Evolutionary conservation across 495 filamentous ascomycete species (phyloP).

Genomic region (Xylaria venustula): DNA sequence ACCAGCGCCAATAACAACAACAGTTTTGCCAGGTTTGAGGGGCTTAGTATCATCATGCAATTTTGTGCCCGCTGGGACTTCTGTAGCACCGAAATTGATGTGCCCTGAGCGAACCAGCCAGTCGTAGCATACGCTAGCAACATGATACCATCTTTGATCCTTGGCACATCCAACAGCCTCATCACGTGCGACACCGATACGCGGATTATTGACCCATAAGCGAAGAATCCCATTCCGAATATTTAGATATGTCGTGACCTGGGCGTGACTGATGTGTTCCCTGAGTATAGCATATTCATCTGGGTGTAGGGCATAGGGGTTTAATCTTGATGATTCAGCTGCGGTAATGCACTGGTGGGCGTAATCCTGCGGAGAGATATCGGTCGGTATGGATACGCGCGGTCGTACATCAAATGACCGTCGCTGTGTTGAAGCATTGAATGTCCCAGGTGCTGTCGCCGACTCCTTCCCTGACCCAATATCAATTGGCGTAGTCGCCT

Average conservation of each 20-base stretch:
- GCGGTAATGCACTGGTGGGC: constrained; percentile 84
- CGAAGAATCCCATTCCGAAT: constrained; percentile 94
- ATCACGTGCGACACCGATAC: constrained; percentile 79
- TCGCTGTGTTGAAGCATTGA: constrained; percentile 19
- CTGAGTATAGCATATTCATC: constrained; percentile 79
- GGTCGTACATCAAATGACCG: constrained; percentile 59
- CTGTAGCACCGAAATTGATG: constrained; percentile 94
- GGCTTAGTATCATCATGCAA: constrained; percentile 33
- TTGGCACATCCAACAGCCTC: constrained; percentile 92
- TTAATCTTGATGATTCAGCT: constrained; percentile 83
- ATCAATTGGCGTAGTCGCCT: constrained; percentile 56
- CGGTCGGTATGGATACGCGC: constrained; percentile 77
- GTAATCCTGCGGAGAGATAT: constrained; percentile 69
- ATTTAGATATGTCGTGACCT: constrained; percentile 95
- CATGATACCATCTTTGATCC: constrained; percentile 85
- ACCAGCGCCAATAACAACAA: constrained; percentile 91
- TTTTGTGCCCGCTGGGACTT: constrained; percentile 43
- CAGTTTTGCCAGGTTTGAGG: constrained; percentile 58
- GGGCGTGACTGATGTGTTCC: constrained; percentile 76
- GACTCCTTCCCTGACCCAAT: constrained; percentile 38
- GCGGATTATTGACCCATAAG: constrained; percentile 86
- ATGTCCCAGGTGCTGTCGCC: background rate
- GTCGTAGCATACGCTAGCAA: constrained; percentile 85
- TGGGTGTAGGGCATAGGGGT: constrained; percentile 84
- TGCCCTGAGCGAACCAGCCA: constrained; percentile 90